These are phyloP conservation scores for Penicillium sp. DNA, from an alignment of 2,329 filamentous ascomycete genomes.

Conservation along the genomic window DNA sequence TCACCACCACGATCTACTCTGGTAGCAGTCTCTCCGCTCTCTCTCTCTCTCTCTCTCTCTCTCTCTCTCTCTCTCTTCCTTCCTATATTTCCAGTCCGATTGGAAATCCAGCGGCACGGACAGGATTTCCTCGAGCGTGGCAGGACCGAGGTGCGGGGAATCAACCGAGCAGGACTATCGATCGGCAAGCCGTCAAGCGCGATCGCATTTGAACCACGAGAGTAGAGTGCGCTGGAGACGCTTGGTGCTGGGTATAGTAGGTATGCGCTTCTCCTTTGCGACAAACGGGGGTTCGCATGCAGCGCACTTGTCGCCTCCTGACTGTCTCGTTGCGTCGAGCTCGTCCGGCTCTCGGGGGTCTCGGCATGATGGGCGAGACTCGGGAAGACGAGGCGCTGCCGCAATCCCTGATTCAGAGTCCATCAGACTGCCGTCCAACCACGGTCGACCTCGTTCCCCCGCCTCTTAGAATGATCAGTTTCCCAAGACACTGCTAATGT, in stretches of 20 bases:
- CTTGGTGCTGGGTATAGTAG: no score
- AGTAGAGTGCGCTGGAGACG: no score
- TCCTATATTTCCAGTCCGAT: constrained; percentile 10
- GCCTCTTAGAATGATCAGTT: no score
- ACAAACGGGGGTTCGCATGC: background rate
- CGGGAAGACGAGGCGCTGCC: constrained; percentile 1
- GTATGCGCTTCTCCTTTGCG: background rate
- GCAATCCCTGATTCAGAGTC: constrained; percentile 20
- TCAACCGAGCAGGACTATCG: constrained; percentile 11
- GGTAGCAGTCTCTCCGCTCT: no score
- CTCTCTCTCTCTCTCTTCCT: no score
- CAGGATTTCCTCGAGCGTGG: constrained; percentile 18
- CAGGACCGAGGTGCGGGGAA: constrained; percentile 18
- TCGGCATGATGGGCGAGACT: background rate
- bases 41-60: no score
- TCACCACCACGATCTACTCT: no score
- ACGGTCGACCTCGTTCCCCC: no score
- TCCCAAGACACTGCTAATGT: no score
- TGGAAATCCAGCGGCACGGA: constrained; percentile 15
- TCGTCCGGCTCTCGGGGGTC: background rate
- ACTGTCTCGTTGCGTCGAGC: no score
- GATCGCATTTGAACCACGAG: background rate
- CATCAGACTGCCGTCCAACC: background rate
- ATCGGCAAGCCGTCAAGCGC: constrained; percentile 6
- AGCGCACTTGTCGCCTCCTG: background rate